Evolutionary conservation across 2,329 filamentous ascomycete genomes (phyloP).

Genomic region (Fusarium aywerte): DNA sequence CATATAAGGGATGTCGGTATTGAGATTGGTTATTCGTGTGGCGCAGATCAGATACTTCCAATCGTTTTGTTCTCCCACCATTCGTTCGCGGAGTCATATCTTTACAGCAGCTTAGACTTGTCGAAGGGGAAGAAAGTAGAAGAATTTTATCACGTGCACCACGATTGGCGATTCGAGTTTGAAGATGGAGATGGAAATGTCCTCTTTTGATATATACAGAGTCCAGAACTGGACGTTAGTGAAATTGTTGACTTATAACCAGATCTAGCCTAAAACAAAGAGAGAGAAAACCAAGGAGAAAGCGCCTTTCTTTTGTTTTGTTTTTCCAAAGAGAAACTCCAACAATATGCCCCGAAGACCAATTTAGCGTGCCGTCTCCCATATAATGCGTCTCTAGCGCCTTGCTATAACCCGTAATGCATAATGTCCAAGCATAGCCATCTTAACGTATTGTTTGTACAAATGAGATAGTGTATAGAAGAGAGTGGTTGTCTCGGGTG

Average conservation of each 20-base stretch:
- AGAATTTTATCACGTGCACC: conserved; percentile 16
- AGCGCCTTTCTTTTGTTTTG: conserved; percentile 18
- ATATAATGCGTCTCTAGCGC: conserved; percentile 36
- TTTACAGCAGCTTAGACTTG: conserved; percentile 39
- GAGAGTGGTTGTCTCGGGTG: conserved; percentile 17
- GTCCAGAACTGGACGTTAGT: conserved; percentile 24
- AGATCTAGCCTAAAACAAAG: conserved; percentile 10
- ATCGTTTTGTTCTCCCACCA: conserved; percentile 40
- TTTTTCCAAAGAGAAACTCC: conserved; percentile 33
- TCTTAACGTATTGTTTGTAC: conserved; percentile 29
- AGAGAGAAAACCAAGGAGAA: conserved; percentile 1
- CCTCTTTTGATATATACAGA: conserved; percentile 26
- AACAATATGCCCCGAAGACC: conserved; percentile 28
- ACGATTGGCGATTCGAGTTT: conserved; percentile 4
- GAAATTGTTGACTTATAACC: conserved; percentile 20
- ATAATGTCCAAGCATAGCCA: conserved; percentile 35
- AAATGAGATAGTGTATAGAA: conserved; percentile 30
- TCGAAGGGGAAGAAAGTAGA: background rate
- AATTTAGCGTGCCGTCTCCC: conserved; percentile 17
- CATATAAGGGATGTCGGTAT: conserved; percentile 45
- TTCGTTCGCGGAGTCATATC: conserved; percentile 40
- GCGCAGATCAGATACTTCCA: conserved; percentile 46
- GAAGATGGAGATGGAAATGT: conserved; percentile 24
- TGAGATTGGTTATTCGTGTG: conserved; percentile 50
- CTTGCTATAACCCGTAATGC: conserved; percentile 39